phyloP scores from a whole-genome alignment of 192 early-diverging fungal species.

The Coemansia sp. region DNA sequence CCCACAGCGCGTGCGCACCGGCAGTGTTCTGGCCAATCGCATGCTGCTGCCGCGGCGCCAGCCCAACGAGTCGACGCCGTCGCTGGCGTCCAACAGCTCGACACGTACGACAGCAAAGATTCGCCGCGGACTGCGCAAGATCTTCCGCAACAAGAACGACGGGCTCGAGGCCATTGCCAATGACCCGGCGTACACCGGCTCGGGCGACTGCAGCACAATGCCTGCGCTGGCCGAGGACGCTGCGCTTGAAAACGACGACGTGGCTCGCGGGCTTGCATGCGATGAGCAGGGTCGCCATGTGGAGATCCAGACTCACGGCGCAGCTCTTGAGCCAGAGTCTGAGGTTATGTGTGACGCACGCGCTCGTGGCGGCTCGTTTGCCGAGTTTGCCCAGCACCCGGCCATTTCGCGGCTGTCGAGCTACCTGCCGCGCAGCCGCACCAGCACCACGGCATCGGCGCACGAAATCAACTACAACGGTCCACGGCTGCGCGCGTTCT shows the following conservation, averaged over 20 bases:
- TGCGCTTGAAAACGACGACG: slow-evolving; percentile 17
- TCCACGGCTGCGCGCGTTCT: slow-evolving; percentile 44
- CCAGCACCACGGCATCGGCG: slow-evolving; percentile 32
- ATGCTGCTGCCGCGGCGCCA: slow-evolving; percentile 29
- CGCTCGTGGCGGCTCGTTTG: slow-evolving; percentile 8
- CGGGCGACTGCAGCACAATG: slow-evolving; percentile 6
- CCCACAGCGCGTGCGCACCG: slow-evolving; percentile 11
- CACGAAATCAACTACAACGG: slow-evolving; percentile 42
- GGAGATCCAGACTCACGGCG: slow-evolving; percentile 34
- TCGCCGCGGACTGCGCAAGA: slow-evolving; percentile 37
- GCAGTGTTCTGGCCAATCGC: slow-evolving; percentile 15
- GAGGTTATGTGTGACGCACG: not conserved
- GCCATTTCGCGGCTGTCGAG: slow-evolving; percentile 38
- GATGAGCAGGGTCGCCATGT: slow-evolving; percentile 33
- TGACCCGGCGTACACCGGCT: slow-evolving; percentile 33
- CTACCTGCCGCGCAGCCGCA: slow-evolving; percentile 39
- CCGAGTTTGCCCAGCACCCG: slow-evolving; percentile 20
- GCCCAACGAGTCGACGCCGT: slow-evolving; percentile 32
- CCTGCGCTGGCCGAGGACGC: slow-evolving; percentile 17
- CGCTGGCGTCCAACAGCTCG: slow-evolving; percentile 31
- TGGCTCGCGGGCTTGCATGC: slow-evolving; percentile 18
- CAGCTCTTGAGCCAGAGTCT: not conserved
- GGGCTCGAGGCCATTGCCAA: slow-evolving; percentile 15
- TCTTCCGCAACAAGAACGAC: slow-evolving; percentile 45
- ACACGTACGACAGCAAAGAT: slow-evolving; percentile 39